Evolutionary conservation across 768 basidiomycete genomes (phyloP).

Genomic region (Exsudoporus frostii): DNA sequence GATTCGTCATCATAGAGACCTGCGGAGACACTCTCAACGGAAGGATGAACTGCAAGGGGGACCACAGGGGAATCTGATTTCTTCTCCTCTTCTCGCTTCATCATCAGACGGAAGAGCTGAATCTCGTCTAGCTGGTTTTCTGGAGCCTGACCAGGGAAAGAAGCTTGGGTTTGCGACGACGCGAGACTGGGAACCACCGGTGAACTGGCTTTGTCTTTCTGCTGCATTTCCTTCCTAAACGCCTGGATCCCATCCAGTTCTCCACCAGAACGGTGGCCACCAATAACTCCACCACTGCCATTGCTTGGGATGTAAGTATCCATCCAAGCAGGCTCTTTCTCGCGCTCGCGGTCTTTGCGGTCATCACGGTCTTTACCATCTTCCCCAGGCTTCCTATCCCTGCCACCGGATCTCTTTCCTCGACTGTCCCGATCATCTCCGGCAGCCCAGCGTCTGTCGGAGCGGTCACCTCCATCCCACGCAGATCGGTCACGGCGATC

Average conservation of each 20-base stretch:
- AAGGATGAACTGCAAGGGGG: neutral
- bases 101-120: conserved; percentile 77
- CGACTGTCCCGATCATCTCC: conserved; percentile 71
- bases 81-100: conserved; percentile 71
- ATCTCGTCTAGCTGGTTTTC: conserved; percentile 70
- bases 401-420: conserved; percentile 53
- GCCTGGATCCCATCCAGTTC: conserved; percentile 83
- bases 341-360: conserved; percentile 53
- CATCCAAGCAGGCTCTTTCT: conserved; percentile 94
- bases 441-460: conserved; percentile 47
- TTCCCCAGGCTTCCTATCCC: conserved; percentile 54
- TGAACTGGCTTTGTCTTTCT: conserved; percentile 56
- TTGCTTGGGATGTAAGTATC: conserved; percentile 74
- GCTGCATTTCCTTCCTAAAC: conserved; percentile 83
- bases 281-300: conserved; percentile 57
- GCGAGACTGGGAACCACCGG: conserved; percentile 8
- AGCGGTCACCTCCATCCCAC: conserved; percentile 50
- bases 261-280: conserved; percentile 56
- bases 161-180: conserved; percentile 20
- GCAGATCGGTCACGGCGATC: conserved; percentile 48
- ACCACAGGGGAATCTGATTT: conserved; percentile 27
- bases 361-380: conserved; percentile 49
- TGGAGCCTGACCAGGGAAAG: conserved; percentile 14
- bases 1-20: conserved; percentile 7
- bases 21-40: conserved; percentile 12